Evolutionary conservation across 208 protist genomes (phyloP), one percentile per base, ranked within the genome.

Genomic region (Crithidia thermophila): DNA sequence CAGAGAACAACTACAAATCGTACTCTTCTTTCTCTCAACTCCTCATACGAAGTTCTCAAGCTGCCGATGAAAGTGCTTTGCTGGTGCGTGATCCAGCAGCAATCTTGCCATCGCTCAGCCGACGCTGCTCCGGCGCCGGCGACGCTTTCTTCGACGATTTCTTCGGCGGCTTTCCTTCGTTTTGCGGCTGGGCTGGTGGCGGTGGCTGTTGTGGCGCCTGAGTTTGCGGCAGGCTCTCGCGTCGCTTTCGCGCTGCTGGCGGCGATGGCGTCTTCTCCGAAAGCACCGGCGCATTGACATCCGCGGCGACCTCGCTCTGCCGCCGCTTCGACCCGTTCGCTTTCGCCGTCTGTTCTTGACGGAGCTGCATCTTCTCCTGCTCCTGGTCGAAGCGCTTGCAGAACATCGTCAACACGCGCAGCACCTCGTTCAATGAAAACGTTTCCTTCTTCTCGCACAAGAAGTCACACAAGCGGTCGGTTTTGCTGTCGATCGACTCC

Each of bases 301-400:
- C n/a, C n/a, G n/a, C n/a, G 33, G 11, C 33, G 3, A 42, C 39
- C 14, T 37, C 30, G 27, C 11, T 11, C 27, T 37, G 36, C 11
- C 34, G 46, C 33, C 23, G 20, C 36, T 50, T 30, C 21, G 55
- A 16, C 7, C 2, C 68, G n/a, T 56, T 46, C 55, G 46, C 43
- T 13, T 52, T 60, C n/a, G 27, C 39, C 5, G 23, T 21, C 11
- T 39, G 61, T 33, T 67, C 56, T 42, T 45, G 43, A 40, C 68
- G 52, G 31, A 77, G 43, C 25, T 57, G 57, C 36, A 73, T 71
- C 73, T 74, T 66, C 43, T 72, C 72, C 25, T 49, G 59, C 63
- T 88, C 82, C 23, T 58, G 51, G 14, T 84, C 73, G 42, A 88
- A 91, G 25, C 76, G 77, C 67, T 91, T 90, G 55, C 79, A 75